Evolutionary conservation across 2,329 filamentous ascomycete genomes (phyloP).

Genomic region (Claviceps pusilla): DNA sequence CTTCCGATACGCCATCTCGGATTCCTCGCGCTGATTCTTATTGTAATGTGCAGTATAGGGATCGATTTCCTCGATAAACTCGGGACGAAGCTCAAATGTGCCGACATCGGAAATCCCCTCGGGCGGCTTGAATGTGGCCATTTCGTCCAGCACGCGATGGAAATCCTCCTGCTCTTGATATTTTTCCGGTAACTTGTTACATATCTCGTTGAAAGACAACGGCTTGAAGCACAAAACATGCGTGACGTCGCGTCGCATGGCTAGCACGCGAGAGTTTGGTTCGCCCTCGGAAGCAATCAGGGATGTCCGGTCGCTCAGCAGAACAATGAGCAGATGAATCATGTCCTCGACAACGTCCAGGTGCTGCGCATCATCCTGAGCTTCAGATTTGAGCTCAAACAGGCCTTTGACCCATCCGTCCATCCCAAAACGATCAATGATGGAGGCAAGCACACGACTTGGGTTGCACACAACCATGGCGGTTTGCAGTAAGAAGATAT

Average conservation of each 20-base stretch:
- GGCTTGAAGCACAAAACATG: conserved; percentile 95
- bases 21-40: conserved; percentile 93
- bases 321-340: conserved; percentile 78
- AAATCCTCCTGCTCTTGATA: conserved; percentile 83
- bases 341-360: conserved; percentile 93
- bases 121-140: conserved; percentile 77
- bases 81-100: conserved; percentile 79
- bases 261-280: conserved; percentile 47
- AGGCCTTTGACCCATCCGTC: conserved; percentile 72
- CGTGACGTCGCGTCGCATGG: conserved; percentile 76
- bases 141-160: conserved; percentile 66
- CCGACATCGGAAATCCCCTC: conserved; percentile 87
- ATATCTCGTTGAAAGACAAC: conserved; percentile 84
- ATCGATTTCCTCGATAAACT: conserved; percentile 78
- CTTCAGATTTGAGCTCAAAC: conserved; percentile 56
- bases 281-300: conserved; percentile 56
- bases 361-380: conserved; percentile 75
- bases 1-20: conserved; percentile 75
- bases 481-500: conserved; percentile 86
- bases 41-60: conserved; percentile 93
- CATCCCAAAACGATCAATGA: conserved; percentile 85
- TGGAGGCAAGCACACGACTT: conserved; percentile 68
- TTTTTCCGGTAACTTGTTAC: conserved; percentile 71
- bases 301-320: conserved; percentile 76
- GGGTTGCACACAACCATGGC: conserved; percentile 77